These are phyloP conservation scores for Saussurea involucrata DNA, from an alignment of 129 eudicot species.

Conservation along the genomic window DNA sequence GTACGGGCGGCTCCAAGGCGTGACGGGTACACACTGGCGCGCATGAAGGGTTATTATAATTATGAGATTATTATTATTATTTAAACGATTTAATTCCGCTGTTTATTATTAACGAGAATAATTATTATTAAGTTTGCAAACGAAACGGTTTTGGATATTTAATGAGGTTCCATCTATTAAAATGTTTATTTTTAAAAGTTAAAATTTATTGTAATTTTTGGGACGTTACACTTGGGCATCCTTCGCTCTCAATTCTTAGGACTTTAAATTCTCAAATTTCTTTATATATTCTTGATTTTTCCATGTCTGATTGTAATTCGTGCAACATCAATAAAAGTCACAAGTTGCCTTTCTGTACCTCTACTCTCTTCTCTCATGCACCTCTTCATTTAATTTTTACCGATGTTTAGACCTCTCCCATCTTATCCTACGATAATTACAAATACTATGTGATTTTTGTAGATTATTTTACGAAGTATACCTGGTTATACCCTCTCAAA, in stretches of 20 bases:
- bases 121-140: too few relatives aligned
- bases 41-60: too few relatives aligned
- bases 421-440: background rate
- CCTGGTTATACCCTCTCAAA: background rate
- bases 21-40: too few relatives aligned
- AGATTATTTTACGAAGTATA: background rate
- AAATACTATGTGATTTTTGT: slow-evolving; percentile 3
- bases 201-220: too few relatives aligned
- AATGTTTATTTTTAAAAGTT: too few relatives aligned
- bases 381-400: background rate
- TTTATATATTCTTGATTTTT: background rate
- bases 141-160: too few relatives aligned
- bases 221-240: too few relatives aligned
- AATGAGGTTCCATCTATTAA: too few relatives aligned
- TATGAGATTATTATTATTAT: too few relatives aligned
- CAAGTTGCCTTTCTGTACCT: background rate
- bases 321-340: slow-evolving; percentile 5
- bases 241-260: background rate
- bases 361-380: background rate
- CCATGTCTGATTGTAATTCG: background rate
- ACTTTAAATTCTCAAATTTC: background rate
- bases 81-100: too few relatives aligned
- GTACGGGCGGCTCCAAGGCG: too few relatives aligned
- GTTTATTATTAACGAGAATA: too few relatives aligned
- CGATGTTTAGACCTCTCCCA: background rate